Evolutionary conservation across 306 rosid species (phyloP).

Genomic region (Comarum palustre): DNA sequence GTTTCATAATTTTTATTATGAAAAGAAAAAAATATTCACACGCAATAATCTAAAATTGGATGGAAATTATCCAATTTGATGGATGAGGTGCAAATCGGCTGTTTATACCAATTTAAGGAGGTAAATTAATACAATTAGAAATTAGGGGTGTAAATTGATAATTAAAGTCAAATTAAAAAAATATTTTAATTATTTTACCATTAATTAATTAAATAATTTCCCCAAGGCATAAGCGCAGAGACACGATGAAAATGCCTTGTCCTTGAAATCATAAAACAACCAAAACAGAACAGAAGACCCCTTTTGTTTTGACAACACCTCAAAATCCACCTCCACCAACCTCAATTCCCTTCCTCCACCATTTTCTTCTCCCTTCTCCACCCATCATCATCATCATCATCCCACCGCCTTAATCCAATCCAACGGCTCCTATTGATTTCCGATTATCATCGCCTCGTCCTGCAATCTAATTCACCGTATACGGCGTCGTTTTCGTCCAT

Average conservation of each 20-base stretch:
- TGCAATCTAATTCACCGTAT: not conserved
- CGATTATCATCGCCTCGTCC: not conserved
- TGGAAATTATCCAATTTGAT: no score
- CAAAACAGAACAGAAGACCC: not conserved
- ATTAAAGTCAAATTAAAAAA: no score
- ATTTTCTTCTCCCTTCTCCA: not conserved
- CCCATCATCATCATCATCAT: not conserved
- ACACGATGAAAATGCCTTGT: constrained; percentile 1
- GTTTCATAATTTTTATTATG: no score
- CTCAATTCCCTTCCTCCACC: not conserved
- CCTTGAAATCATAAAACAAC: not conserved
- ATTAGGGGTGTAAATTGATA: no score
- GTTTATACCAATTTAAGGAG: no score
- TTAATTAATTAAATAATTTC: no score
- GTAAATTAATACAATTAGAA: no score
- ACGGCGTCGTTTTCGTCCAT: not conserved
- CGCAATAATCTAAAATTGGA: no score
- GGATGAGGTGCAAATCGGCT: no score
- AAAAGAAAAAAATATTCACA: no score
- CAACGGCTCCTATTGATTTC: not conserved
- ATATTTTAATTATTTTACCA: no score
- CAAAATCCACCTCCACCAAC: not conserved
- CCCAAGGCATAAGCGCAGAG: not conserved
- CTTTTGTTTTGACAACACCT: not conserved
- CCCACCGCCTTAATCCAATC: not conserved